Evolutionary conservation across 108 stramenopile genomes (phyloP).

Genomic region (Stephanodiscus minutulus): DNA sequence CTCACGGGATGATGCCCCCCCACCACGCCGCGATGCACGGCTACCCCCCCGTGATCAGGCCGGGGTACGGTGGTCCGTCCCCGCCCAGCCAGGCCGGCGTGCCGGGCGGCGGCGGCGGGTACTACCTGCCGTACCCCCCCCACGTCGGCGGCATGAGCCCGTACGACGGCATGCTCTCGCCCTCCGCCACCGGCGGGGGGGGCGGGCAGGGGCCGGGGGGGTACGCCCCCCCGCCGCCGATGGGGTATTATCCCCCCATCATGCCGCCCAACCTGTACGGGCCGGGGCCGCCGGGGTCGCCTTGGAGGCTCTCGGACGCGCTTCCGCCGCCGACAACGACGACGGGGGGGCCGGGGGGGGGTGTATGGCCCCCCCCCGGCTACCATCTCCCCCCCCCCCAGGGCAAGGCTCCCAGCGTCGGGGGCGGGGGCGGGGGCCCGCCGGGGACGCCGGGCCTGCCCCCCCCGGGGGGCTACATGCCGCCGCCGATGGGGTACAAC

Average conservation of each 20-base stretch:
- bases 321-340: no score
- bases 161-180: no score
- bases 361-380: not conserved
- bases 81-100: not conserved
- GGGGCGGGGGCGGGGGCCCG: not conserved
- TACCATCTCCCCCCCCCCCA: not conserved
- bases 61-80: no score
- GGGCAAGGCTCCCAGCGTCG: not conserved
- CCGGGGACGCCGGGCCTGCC: not conserved
- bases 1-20: no score
- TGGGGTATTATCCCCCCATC: not conserved
- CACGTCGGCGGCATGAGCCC: no score
- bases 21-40: no score
- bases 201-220: not conserved
- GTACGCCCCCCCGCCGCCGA: not conserved
- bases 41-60: no score
- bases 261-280: not conserved
- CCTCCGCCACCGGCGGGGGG: not conserved
- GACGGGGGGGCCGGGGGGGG: not conserved
- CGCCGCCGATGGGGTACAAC: not conserved
- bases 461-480: not conserved
- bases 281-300: not conserved
- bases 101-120: no score
- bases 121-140: no score
- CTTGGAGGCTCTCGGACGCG: conserved; percentile 1